Evolutionary conservation across 768 basidiomycete genomes (phyloP), one percentile per base, ranked within the genome.

Genomic region (Neoboletus brunneissimus): DNA sequence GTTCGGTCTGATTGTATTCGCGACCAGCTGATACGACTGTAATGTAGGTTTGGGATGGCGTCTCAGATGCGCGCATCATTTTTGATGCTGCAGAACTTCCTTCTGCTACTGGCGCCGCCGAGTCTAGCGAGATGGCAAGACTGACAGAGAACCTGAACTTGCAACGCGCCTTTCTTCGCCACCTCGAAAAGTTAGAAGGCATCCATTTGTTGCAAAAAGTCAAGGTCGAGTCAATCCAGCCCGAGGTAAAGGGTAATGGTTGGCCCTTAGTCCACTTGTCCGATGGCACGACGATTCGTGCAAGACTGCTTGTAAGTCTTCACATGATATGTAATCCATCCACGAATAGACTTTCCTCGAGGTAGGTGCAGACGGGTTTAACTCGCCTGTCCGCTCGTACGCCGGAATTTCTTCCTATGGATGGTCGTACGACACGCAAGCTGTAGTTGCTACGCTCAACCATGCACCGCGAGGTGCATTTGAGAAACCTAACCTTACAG

Each of bases 351-450:
- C 45, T 50, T 13, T 23, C 48, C 51, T 48, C 37, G 42, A 93
- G 91, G 84, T 98, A 34, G 96, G 97, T 18, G 96, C 97, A 5
- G 97, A 98, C 66, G 97, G 97, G 4, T 87, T 86, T 69, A 95
- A 94, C 66, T 98, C 95, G 0, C 94, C 95, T 12, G 97, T 98
- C 23, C 85, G 94, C 45, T 70, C 86, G 25, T 98, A 87, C 67
- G 89, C 94, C 0, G 78, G 85, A 25, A 97, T 98, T 59, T 76
- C 87, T 23, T 88, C 92, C 0, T 95, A 86, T 65, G 96, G 96
- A 4, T 97, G 95, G 89, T 79, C 86, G 0, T 99, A 99, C 71
- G 82, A 89, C 56, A 88, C 89, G 0, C 89, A 91, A 64, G 94
- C 89, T 9, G 81, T 98, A 41, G 97, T 99, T 35, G 91, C 91